phyloP scores from a whole-genome alignment of 257 asterid genomes.

The Nicotiana paniculata region DNA sequence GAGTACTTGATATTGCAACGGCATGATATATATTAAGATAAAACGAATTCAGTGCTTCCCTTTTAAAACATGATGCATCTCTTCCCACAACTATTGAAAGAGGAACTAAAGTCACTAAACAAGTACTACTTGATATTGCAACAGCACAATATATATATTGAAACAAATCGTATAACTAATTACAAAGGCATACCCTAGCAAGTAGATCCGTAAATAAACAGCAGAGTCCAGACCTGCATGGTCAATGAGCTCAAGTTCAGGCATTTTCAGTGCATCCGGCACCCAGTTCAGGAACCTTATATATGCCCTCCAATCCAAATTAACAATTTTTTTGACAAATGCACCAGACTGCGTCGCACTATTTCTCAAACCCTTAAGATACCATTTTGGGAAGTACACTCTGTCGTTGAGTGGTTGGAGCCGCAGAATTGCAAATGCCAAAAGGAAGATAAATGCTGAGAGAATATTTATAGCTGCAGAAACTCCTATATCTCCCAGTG shows the following conservation, averaged over 20 bases:
- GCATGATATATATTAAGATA: neutral
- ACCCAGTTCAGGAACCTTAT: constrained; percentile 80
- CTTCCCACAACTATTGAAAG: neutral
- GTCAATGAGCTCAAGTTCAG: constrained; percentile 86
- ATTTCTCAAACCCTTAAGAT: constrained; percentile 78
- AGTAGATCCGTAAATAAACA: constrained; percentile 78
- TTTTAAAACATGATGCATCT: neutral
- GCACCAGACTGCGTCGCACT: constrained; percentile 61
- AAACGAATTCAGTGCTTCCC: neutral
- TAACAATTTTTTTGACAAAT: constrained; percentile 49
- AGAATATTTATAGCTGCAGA: constrained; percentile 81
- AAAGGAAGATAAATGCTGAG: constrained; percentile 55
- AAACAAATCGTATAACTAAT: neutral
- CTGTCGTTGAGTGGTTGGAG: constrained; percentile 93
- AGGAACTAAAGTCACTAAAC: neutral
- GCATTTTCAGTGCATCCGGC: constrained; percentile 93
- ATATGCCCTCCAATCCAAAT: constrained; percentile 90
- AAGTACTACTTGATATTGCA: neutral
- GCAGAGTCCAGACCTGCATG: constrained; percentile 97
- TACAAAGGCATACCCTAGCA: constrained; percentile 61
- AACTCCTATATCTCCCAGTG: constrained; percentile 75
- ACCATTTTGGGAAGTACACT: constrained; percentile 97
- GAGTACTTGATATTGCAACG: neutral
- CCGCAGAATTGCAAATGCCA: constrained; percentile 72
- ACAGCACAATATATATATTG: neutral